Evolutionary conservation across 768 basidiomycete genomes (phyloP).

Genomic region (Rhodotorula babjevae): DNA sequence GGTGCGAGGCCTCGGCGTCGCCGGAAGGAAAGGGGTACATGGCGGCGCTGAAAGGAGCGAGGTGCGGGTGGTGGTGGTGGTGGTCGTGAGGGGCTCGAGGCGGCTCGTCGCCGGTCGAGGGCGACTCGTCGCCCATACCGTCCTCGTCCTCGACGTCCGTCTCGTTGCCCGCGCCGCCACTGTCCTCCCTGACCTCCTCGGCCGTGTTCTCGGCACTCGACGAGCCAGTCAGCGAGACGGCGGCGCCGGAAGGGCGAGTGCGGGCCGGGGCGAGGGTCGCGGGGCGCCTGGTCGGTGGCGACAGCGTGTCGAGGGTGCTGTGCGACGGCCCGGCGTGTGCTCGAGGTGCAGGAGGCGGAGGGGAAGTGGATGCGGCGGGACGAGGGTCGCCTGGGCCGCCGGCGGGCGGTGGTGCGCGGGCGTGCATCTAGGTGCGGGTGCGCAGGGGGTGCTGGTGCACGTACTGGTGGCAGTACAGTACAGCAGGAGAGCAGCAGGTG

Average conservation of each 20-base stretch:
- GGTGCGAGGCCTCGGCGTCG: neutral
- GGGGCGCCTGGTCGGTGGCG: neutral
- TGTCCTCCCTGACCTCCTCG: neutral
- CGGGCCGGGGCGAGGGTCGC: too few relatives aligned
- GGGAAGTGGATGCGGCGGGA: neutral
- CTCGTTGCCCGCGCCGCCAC: constrained; percentile 18
- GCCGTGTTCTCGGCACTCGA: neutral
- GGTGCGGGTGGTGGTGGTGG: too few relatives aligned
- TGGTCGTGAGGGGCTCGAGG: too few relatives aligned
- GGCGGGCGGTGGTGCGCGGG: neutral
- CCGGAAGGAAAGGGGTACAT: constrained; percentile 28
- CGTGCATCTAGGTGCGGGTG: neutral
- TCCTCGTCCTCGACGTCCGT: constrained; percentile 24
- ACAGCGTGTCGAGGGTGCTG: too few relatives aligned
- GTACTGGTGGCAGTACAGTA: too few relatives aligned
- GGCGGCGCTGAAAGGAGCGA: neutral
- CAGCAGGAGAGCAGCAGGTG: too few relatives aligned
- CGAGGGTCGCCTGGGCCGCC: too few relatives aligned
- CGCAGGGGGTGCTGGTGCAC: neutral
- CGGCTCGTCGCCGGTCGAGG: too few relatives aligned
- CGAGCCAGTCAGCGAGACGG: neutral
- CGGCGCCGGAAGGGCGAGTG: too few relatives aligned
- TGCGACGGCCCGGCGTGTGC: too few relatives aligned
- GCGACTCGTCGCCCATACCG: constrained; percentile 4
- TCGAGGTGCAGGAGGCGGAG: neutral